Evolutionary conservation across 495 filamentous ascomycete genomes (phyloP).

Genomic region (Tetracladium marchalianum): DNA sequence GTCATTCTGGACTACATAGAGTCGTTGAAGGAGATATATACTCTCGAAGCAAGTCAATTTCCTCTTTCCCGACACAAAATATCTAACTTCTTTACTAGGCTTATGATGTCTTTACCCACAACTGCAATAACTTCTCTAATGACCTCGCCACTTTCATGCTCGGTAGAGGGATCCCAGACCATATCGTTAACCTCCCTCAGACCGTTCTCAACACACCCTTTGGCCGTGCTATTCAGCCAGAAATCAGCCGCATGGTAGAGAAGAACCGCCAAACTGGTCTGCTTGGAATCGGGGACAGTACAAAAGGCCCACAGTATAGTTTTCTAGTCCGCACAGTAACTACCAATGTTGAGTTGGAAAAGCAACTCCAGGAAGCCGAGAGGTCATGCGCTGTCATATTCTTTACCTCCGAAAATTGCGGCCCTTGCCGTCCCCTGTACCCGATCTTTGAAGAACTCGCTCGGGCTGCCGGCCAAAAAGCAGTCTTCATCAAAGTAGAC

Average conservation of each 20-base stretch:
- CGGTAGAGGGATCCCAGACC: constrained; percentile 78
- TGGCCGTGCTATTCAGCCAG: constrained; percentile 79
- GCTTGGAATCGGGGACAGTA: constrained; percentile 35
- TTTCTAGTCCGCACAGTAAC: constrained; percentile 26
- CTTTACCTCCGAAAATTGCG: constrained; percentile 84
- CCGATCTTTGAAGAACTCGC: constrained; percentile 78
- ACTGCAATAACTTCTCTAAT: constrained; percentile 98
- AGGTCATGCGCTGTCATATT: constrained; percentile 73
- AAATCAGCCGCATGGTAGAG: constrained; percentile 65
- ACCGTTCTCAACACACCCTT: constrained; percentile 84
- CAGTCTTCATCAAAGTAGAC: constrained; percentile 77
- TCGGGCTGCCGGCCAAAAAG: constrained; percentile 56
- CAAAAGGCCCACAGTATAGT: constrained; percentile 21
- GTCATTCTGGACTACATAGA: constrained; percentile 85
- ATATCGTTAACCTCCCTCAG: constrained; percentile 82
- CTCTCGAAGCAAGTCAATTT: constrained; percentile 49
- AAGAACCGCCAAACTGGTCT: constrained; percentile 50
- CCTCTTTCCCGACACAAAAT: not conserved
- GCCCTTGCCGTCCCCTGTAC: constrained; percentile 76
- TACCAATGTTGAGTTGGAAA: constrained; percentile 47
- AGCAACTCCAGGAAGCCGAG: constrained; percentile 45
- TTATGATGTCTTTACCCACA: constrained; percentile 77
- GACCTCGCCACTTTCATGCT: constrained; percentile 85
- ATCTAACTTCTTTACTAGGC: constrained; percentile 39
- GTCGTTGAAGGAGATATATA: constrained; percentile 73